These are phyloP conservation scores for Colletotrichum lupini DNA, from an alignment of 2,329 filamentous ascomycete species.

Conservation along the genomic window DNA sequence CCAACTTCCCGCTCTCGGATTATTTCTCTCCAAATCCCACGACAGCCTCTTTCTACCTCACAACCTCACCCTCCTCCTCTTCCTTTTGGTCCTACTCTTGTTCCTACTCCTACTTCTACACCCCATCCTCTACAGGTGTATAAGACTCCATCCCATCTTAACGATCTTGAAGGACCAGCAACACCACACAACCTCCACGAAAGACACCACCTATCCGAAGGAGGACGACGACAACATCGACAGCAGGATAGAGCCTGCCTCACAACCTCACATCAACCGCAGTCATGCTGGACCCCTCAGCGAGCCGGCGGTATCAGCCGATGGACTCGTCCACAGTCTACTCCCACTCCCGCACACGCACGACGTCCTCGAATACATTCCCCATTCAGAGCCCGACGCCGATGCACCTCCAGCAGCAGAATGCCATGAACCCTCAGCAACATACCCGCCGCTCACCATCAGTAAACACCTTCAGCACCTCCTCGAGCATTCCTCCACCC, in stretches of 20 bases:
- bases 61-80: background rate
- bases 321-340: constrained; percentile 50
- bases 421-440: constrained; percentile 43
- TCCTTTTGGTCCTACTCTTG: background rate
- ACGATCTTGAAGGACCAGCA: constrained; percentile 1
- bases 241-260: constrained; percentile 8
- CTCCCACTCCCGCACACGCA: constrained; percentile 65
- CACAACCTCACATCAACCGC: background rate
- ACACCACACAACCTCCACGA: background rate
- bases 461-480: constrained; percentile 76
- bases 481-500: constrained; percentile 73
- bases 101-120: background rate
- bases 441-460: constrained; percentile 70
- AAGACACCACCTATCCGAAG: background rate
- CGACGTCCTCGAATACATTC: constrained; percentile 66
- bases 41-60: background rate
- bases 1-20: constrained; percentile 1
- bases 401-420: constrained; percentile 48
- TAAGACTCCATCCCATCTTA: background rate
- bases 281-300: constrained; percentile 36
- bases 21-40: background rate
- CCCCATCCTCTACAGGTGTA: background rate
- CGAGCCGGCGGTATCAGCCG: constrained; percentile 40
- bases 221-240: background rate
- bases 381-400: constrained; percentile 48